These are phyloP conservation scores for Wallacemonas sp. DNA, from an alignment of 208 protist genomes.

Conservation along the genomic window DNA sequence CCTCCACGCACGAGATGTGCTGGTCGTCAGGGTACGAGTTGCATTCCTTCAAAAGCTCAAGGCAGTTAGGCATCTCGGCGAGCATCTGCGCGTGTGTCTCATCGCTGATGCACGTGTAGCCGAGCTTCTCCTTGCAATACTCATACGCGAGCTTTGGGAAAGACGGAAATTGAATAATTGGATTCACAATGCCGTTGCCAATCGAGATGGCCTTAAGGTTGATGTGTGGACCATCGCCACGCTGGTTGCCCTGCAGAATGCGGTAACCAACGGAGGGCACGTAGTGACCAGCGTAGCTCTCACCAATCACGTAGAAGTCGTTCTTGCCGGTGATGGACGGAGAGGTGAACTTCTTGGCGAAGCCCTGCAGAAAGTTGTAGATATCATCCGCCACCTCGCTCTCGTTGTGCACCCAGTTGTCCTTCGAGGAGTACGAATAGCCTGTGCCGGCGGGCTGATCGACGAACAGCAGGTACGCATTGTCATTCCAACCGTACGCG, in stretches of 20 bases:
- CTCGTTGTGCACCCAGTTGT: constrained; percentile 72
- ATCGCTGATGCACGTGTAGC: constrained; percentile 49
- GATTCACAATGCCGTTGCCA: constrained; percentile 91
- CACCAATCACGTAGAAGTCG: constrained; percentile 82
- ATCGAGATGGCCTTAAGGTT: constrained; percentile 76
- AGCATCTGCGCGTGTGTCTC: constrained; percentile 47
- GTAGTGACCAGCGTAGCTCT: constrained; percentile 88
- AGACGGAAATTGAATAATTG: constrained; percentile 64
- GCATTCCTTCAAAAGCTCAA: constrained; percentile 35
- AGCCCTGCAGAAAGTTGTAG: constrained; percentile 80
- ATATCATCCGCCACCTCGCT: constrained; percentile 82
- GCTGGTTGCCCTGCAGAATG: constrained; percentile 47
- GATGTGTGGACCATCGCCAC: constrained; percentile 37
- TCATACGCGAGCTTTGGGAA: constrained; percentile 68
- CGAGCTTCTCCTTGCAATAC: constrained; percentile 48
- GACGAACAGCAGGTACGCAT: constrained; percentile 89
- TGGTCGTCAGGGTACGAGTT: constrained; percentile 14
- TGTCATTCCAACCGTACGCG: constrained; percentile 78
- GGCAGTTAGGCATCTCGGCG: constrained; percentile 45
- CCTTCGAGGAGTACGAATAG: constrained; percentile 68
- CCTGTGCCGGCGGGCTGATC: constrained; percentile 92
- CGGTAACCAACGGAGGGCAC: constrained; percentile 49
- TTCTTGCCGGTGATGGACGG: constrained; percentile 40
- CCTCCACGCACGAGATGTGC: constrained; percentile 21
- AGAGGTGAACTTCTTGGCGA: constrained; percentile 49